Base-by-base conservation (phyloP, 2,329 filamentous ascomycete species). In the Cercospora sojina region DNA sequence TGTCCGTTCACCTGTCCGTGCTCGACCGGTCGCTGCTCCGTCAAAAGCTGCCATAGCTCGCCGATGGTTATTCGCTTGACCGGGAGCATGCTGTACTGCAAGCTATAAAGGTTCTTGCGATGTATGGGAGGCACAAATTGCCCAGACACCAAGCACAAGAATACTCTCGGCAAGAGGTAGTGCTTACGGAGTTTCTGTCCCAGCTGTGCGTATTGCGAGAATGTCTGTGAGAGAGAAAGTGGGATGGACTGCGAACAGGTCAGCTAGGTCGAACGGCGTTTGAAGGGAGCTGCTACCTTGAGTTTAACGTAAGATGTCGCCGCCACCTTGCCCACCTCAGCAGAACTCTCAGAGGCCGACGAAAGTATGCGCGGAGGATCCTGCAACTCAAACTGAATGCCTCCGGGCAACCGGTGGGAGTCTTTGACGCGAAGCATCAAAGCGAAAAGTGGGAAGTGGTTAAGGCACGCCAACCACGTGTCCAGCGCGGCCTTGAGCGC, bases 61-160 rank as follows among this genome's bases (percentile, higher is more conserved):
- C 86, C 83, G 65, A 98, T 90, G 2, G 90, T 88, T 0, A 92
- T 90, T 53, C 96, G 84, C 62, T 87, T 86, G 7, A 91, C 90
- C 0, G 96, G 96, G 47, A 99, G 84, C 92, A 98, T 98, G 81
- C 92, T 96, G 79, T 99, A 99, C 80, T 99, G 95, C 74, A 99
- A 83, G 72, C 92, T 96, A 80, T 99, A 99, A 59, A 99, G 84
- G 75, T 95, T 96, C 76, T 93, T 94, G 61, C 96, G 87, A 77
- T 97, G 93, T 58, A 99, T 96, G 0, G 96, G 94, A 51, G 74
- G 70, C 13, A 98, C 93, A 71, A 97, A 97, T 68, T 91, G 91
- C 66, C 95, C 95, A 0, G 92, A 96, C 25, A 93, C 83, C 1
- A 99, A 88, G 74, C 92, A 95, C 43, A 97, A 84, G 57, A 98